These are phyloP conservation scores for Eremochloa ophiuroides DNA, from an alignment of 176 grass and related monocot species.

Conservation along the genomic window DNA sequence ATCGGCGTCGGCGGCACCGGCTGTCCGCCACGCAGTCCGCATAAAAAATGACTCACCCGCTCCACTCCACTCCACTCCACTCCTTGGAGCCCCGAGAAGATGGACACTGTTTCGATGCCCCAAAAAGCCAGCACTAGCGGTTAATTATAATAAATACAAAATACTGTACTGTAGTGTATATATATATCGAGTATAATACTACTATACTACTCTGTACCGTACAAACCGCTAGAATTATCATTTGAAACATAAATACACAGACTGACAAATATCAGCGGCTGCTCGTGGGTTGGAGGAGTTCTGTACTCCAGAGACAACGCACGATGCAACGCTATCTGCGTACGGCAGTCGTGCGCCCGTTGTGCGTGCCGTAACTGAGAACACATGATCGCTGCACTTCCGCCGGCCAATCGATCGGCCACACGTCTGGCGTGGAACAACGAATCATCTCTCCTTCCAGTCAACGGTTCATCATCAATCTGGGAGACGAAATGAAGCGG, in stretches of 20 bases:
- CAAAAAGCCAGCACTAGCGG: constrained; percentile 19
- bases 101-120: constrained; percentile 7
- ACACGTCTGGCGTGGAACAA: not conserved
- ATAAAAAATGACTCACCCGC: constrained; percentile 18
- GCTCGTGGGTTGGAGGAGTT: not conserved
- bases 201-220: not conserved
- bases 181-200: not conserved
- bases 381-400: not conserved
- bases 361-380: not conserved
- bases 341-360: not conserved
- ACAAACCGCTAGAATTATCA: not conserved
- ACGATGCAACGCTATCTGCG: not conserved
- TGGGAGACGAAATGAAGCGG: not conserved
- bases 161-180: not conserved
- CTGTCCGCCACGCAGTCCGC: not conserved
- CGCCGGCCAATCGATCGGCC: not conserved
- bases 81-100: constrained; percentile 36
- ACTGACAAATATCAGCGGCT: not conserved
- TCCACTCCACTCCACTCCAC: not conserved
- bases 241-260: not conserved
- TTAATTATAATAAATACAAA: too few relatives aligned
- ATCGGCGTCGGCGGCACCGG: not conserved
- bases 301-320: not conserved
- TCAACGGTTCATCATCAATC: not conserved
- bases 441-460: not conserved